Conservation (phyloP, 106 monocot species). For the Gastrodia elata region DNA sequence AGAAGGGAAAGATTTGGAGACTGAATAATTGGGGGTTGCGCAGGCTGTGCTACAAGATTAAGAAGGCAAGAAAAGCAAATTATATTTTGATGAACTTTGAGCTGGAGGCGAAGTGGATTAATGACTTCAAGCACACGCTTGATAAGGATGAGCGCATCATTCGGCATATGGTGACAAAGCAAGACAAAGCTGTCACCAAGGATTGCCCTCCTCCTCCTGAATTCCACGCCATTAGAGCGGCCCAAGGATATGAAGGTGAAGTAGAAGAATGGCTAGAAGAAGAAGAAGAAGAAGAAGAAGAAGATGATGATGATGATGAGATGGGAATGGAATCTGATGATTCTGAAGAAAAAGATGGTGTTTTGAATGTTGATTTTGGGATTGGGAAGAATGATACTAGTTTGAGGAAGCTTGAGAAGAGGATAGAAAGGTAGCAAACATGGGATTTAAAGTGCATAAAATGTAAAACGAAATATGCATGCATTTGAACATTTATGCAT, state of each 20-base stretch:
- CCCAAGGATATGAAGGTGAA: conserved; percentile 22
- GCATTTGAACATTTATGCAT: no score
- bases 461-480: no score
- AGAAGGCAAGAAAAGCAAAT: conserved; percentile 76
- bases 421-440: not conserved
- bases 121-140: conserved; percentile 77
- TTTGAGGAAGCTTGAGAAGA: not conserved
- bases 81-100: conserved; percentile 97
- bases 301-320: conserved; percentile 16
- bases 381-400: not conserved
- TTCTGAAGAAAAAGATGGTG: conserved; percentile 20
- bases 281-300: conserved; percentile 16
- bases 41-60: conserved; percentile 78
- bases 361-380: not conserved
- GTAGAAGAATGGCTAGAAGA: conserved; percentile 32
- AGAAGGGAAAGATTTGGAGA: conserved; percentile 89
- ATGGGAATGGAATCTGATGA: conserved; percentile 17
- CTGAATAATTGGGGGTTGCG: conserved; percentile 93
- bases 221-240: conserved; percentile 38
- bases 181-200: conserved; percentile 74
- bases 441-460: no score
- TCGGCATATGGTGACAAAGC: conserved; percentile 80
- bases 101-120: conserved; percentile 61
- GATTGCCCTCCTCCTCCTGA: conserved; percentile 83
- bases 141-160: conserved; percentile 83